Evolutionary conservation across 2,329 filamentous ascomycete genomes (phyloP).

Genomic region (Polytolypa hystricis): DNA sequence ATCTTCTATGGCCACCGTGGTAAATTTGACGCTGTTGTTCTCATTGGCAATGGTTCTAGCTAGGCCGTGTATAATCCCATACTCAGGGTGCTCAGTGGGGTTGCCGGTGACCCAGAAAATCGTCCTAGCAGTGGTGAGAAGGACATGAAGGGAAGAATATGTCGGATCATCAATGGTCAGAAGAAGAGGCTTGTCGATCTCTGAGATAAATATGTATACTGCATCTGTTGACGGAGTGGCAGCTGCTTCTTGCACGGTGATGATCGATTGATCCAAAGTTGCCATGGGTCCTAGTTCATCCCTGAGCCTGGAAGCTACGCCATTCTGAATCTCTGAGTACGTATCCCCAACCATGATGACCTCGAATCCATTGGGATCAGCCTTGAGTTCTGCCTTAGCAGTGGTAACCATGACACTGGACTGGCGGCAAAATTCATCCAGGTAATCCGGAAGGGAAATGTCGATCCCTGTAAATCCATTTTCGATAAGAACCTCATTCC

Average conservation of each 20-base stretch:
- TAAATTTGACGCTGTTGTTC: constrained; percentile 2
- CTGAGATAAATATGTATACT: constrained; percentile 10
- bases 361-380: constrained; percentile 10
- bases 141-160: constrained; percentile 16
- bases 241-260: too few species aligned
- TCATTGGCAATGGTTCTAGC: constrained; percentile 11
- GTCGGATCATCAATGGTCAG: constrained; percentile 12
- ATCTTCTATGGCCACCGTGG: constrained; percentile 1
- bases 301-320: constrained; percentile 1
- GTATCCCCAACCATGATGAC: constrained; percentile 3
- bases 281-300: constrained; percentile 1
- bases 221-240: constrained; percentile 6
- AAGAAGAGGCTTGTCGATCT: constrained; percentile 12
- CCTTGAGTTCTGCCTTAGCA: constrained; percentile 7
- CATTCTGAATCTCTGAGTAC: constrained; percentile 1
- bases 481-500: constrained; percentile 16
- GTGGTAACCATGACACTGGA: constrained; percentile 11
- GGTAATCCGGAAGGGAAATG: constrained; percentile 1
- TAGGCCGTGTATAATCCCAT: constrained; percentile 7
- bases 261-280: constrained; percentile 1
- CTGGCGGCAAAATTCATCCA: constrained; percentile 7
- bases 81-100: constrained; percentile 4
- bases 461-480: constrained; percentile 19
- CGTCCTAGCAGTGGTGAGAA: constrained; percentile 14
- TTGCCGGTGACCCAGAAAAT: constrained; percentile 24